Evolutionary conservation across 2,329 filamentous ascomycete species (phyloP).

Genomic region (Dryadomyces quercivorus): DNA sequence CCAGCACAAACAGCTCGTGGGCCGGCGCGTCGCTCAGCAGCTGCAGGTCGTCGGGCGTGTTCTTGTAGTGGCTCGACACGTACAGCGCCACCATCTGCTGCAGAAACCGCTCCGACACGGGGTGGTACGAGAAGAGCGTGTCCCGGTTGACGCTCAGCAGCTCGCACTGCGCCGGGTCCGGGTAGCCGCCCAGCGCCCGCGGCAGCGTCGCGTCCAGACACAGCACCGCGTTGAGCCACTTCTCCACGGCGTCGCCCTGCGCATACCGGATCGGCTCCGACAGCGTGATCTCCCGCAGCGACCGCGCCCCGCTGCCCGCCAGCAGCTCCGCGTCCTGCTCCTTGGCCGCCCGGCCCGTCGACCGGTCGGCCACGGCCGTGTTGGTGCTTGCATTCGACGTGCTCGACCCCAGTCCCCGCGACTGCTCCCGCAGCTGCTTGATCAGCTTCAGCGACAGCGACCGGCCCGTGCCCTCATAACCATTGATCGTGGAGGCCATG

Average conservation of each 20-base stretch:
- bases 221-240: constrained; percentile 88
- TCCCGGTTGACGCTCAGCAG: constrained; percentile 91
- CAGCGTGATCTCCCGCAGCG: constrained; percentile 82
- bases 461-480: constrained; percentile 92
- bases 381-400: constrained; percentile 33
- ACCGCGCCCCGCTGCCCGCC: constrained; percentile 39
- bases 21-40: constrained; percentile 96
- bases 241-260: constrained; percentile 81
- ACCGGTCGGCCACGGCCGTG: constrained; percentile 59
- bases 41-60: constrained; percentile 94
- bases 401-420: constrained; percentile 42
- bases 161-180: constrained; percentile 84
- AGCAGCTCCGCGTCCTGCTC: constrained; percentile 46
- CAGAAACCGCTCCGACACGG: constrained; percentile 90
- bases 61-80: constrained; percentile 96
- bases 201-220: constrained; percentile 86
- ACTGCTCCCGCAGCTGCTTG: constrained; percentile 91
- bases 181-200: constrained; percentile 62
- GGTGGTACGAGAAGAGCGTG: constrained; percentile 95
- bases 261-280: constrained; percentile 92
- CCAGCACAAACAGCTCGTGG: constrained; percentile 89
- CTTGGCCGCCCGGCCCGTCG: constrained; percentile 63
- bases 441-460: constrained; percentile 94
- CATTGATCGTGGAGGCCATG: constrained; percentile 98
- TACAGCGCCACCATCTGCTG: constrained; percentile 98